These are phyloP conservation scores for Mortierella sp. DNA, from an alignment of 371 early-diverging fungal species.

Conservation along the genomic window DNA sequence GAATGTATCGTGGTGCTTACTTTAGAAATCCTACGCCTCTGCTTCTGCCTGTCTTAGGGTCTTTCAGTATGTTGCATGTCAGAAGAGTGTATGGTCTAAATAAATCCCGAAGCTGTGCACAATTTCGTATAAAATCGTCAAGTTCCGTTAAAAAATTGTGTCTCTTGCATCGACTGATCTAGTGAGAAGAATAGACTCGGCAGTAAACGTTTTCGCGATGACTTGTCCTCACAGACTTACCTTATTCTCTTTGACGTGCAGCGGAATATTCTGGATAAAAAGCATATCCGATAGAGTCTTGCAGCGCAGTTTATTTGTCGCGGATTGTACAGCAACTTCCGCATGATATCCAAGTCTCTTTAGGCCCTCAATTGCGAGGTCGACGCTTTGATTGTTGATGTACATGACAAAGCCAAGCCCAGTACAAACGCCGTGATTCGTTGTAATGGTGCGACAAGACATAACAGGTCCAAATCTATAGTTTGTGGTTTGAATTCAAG, in stretches of 20 bases:
- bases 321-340: constrained; percentile 43
- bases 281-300: constrained; percentile 41
- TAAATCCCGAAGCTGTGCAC: constrained; percentile 34
- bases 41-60: constrained; percentile 36
- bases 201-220: background rate
- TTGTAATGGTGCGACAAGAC: constrained; percentile 46
- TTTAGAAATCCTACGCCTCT: constrained; percentile 48
- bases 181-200: background rate
- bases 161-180: background rate
- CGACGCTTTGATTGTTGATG: constrained; percentile 30
- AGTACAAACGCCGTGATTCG: constrained; percentile 36
- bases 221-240: constrained; percentile 1
- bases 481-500: background rate
- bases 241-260: constrained; percentile 40
- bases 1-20: constrained; percentile 13
- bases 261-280: constrained; percentile 46
- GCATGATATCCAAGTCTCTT: constrained; percentile 44
- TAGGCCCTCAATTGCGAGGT: constrained; percentile 30
- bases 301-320: constrained; percentile 50
- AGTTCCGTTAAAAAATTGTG: background rate
- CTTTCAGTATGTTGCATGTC: constrained; percentile 36
- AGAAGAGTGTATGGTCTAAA: constrained; percentile 28
- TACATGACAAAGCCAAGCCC: constrained; percentile 56
- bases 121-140: background rate
- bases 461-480: constrained; percentile 46